Evolutionary conservation across 768 basidiomycete genomes (phyloP).

Genomic region (Phlebiopsis gigantea): DNA sequence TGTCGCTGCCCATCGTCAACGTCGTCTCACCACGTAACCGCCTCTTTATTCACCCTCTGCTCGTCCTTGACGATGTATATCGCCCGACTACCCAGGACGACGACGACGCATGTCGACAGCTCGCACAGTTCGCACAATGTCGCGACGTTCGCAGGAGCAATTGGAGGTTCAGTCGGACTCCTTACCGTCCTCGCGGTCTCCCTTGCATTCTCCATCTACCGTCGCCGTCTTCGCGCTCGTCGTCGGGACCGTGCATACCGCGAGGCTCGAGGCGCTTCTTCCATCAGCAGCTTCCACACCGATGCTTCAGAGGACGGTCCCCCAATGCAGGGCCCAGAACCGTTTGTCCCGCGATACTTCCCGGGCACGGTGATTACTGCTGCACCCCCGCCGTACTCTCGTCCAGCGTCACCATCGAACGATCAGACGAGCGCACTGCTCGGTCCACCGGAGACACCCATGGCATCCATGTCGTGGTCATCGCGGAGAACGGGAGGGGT

Average conservation of each 20-base stretch:
- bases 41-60: background rate
- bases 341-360: conserved; percentile 55
- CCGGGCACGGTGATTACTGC: conserved; percentile 40
- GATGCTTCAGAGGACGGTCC: conserved; percentile 25
- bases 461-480: conserved; percentile 15
- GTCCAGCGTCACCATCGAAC: conserved; percentile 20
- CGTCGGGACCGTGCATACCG: conserved; percentile 35
- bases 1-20: background rate
- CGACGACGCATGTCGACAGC: conserved; percentile 9
- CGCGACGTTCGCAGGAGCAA: conserved; percentile 49
- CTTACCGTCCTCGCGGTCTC: conserved; percentile 41
- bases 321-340: conserved; percentile 38
- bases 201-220: conserved; percentile 46
- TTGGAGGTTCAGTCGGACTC: conserved; percentile 48
- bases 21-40: background rate
- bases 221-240: conserved; percentile 36
- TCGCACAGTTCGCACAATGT: conserved; percentile 18
- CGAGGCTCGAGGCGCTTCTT: conserved; percentile 18
- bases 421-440: conserved; percentile 14
- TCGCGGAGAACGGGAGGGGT: conserved; percentile 9
- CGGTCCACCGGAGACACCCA: conserved; percentile 14
- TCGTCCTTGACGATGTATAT: conserved; percentile 7
- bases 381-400: conserved; percentile 35
- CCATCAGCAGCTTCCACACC: conserved; percentile 23
- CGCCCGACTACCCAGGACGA: conserved; percentile 12